Evolutionary conservation across 2,329 filamentous ascomycete species (phyloP).

Genomic region (Colletotrichum sp.): DNA sequence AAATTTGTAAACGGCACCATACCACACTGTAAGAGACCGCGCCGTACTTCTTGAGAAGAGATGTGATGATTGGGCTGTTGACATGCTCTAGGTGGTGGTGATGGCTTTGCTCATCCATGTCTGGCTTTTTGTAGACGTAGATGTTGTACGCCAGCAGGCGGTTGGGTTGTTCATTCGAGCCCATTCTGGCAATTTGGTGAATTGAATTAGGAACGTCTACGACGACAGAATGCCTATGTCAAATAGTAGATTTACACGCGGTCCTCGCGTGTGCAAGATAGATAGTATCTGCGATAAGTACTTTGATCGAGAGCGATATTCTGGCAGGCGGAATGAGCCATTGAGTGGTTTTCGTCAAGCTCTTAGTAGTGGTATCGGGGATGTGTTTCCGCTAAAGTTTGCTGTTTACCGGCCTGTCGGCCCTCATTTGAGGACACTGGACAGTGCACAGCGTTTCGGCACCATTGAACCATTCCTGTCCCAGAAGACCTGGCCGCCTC

Average conservation of each 20-base stretch:
- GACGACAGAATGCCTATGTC: not conserved
- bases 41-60: not conserved
- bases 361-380: not conserved
- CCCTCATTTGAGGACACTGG: not conserved
- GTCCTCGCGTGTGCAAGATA: accelerated
- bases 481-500: not conserved
- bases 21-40: not conserved
- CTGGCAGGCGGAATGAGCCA: not conserved
- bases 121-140: not conserved
- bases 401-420: not conserved
- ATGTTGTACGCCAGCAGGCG: not conserved
- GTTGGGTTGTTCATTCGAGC: not conserved
- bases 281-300: not conserved
- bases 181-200: not conserved
- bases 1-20: not conserved
- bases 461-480: not conserved
- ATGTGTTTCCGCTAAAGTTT: not conserved
- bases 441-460: not conserved
- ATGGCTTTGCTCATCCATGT: not conserved
- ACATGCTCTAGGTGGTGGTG: not conserved
- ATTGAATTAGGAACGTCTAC: accelerated
- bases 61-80: not conserved
- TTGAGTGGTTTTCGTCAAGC: not conserved
- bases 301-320: not conserved
- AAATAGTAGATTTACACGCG: accelerated